phyloP scores from a whole-genome alignment of 768 basidiomycete species.

The Cystobasidium tubakii region DNA sequence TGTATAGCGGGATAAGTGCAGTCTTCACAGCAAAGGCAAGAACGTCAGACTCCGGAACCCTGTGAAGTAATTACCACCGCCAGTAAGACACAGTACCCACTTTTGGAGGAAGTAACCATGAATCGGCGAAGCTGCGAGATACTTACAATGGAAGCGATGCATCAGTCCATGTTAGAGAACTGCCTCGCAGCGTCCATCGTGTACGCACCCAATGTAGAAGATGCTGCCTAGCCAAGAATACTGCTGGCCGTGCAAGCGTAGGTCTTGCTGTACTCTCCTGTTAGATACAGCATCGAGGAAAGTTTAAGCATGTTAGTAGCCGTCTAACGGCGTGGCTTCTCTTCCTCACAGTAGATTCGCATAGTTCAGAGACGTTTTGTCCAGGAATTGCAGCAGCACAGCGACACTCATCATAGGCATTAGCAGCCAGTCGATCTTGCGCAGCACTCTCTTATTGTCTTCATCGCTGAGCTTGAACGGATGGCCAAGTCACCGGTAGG shows the following conservation, averaged over 20 bases:
- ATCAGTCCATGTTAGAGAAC: too few species aligned
- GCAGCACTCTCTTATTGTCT: constrained; percentile 30
- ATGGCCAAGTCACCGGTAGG: not conserved
- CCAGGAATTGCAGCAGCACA: constrained; percentile 39
- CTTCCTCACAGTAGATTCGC: not conserved
- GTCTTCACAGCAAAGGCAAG: not conserved
- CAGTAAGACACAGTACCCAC: too few species aligned
- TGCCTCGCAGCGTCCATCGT: too few species aligned
- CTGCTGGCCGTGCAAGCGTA: not conserved
- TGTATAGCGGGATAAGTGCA: constrained; percentile 13
- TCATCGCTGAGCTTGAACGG: constrained; percentile 52
- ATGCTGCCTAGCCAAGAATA: constrained; percentile 3
- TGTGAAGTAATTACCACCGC: too few species aligned
- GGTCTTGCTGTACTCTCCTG: not conserved
- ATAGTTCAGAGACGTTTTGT: constrained; percentile 27
- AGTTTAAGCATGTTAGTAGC: not conserved
- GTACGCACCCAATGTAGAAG: not conserved
- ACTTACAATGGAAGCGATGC: too few species aligned
- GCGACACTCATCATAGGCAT: constrained; percentile 39
- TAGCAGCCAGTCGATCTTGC: constrained; percentile 41
- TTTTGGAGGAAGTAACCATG: constrained; percentile 9
- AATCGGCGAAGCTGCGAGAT: constrained; percentile 1
- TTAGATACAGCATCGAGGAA: not conserved
- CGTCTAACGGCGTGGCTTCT: too few species aligned
- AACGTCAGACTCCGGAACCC: too few species aligned